These are phyloP conservation scores for Venturia asperata DNA, from an alignment of 2,329 filamentous ascomycete species.

Conservation along the genomic window DNA sequence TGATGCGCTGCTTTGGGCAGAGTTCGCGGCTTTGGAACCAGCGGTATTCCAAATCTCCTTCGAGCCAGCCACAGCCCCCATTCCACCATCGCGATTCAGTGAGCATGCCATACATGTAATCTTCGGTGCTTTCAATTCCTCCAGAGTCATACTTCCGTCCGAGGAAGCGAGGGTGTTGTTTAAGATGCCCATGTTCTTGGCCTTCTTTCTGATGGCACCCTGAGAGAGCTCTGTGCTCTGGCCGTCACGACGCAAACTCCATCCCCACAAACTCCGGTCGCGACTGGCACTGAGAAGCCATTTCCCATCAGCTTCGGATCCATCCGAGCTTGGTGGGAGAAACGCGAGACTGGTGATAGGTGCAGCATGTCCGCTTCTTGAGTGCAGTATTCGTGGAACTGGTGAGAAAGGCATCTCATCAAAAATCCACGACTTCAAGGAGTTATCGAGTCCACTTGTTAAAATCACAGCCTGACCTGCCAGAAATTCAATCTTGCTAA, in stretches of 20 bases:
- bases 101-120: conserved; percentile 89
- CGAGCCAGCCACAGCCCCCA: conserved; percentile 73
- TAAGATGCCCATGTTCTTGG: conserved; percentile 76
- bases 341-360: conserved; percentile 78
- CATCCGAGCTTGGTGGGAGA: conserved; percentile 80
- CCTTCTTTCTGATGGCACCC: conserved; percentile 77
- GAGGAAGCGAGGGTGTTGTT: conserved; percentile 50
- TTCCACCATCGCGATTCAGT: conserved; percentile 88
- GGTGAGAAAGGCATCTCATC: conserved; percentile 86
- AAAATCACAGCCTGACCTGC: conserved; percentile 82
- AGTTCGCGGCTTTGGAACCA: conserved; percentile 54
- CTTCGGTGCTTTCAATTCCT: conserved; percentile 76
- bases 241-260: conserved; percentile 88
- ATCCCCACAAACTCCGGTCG: conserved; percentile 91
- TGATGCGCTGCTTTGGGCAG: conserved; percentile 67
- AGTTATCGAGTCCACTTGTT: conserved; percentile 88
- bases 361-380: conserved; percentile 79
- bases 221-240: conserved; percentile 93
- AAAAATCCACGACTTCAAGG: conserved; percentile 93
- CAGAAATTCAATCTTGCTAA: conserved; percentile 85
- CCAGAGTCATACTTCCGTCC: conserved; percentile 57
- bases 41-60: conserved; percentile 79
- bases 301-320: conserved; percentile 79
- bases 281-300: conserved; percentile 86
- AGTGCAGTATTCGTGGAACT: conserved; percentile 76